Conservation (phyloP, 2,329 filamentous ascomycete species). For the Colletotrichum australisinense region DNA sequence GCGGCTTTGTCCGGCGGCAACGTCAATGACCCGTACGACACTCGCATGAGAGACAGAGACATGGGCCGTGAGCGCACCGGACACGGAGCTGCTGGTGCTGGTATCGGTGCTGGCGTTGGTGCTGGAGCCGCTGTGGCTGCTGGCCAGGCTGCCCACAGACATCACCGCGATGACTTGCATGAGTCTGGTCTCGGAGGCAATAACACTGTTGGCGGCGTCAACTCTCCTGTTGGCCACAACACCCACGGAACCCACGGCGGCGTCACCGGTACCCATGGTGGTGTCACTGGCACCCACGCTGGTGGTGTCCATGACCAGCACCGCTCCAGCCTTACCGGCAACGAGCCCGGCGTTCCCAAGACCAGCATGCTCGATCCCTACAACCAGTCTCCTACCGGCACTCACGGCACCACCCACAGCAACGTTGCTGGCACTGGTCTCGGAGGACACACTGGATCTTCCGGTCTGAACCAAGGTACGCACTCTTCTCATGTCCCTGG, state of each 20-base stretch:
- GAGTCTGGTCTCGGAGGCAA: slow-evolving; percentile 11
- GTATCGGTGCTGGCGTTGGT: slow-evolving; percentile 24
- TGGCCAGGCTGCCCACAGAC: slow-evolving; percentile 17
- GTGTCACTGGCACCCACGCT: not conserved
- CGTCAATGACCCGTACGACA: slow-evolving; percentile 29
- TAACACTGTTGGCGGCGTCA: not conserved
- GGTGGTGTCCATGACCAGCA: slow-evolving; percentile 7
- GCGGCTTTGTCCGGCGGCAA: slow-evolving; percentile 17
- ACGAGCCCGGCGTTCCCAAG: slow-evolving; percentile 24
- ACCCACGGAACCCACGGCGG: slow-evolving; percentile 2
- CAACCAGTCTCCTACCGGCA: slow-evolving; percentile 2
- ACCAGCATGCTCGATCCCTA: slow-evolving; percentile 36
- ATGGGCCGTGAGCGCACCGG: slow-evolving; percentile 33
- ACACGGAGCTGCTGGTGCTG: slow-evolving; percentile 21
- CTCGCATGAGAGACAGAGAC: slow-evolving; percentile 31
- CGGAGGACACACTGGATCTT: slow-evolving; percentile 22
- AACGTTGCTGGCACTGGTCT: slow-evolving; percentile 7
- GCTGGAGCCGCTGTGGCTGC: slow-evolving; percentile 16
- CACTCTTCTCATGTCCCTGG: slow-evolving; percentile 11
- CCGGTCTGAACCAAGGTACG: slow-evolving; percentile 22
- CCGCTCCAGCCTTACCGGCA: slow-evolving; percentile 6
- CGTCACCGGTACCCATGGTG: not conserved
- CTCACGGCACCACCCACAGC: not conserved
- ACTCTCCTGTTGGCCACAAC: slow-evolving; percentile 2
- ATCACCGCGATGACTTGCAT: slow-evolving; percentile 28